Evolutionary conservation across 1,284 basidiomycete species (phyloP).

Genomic region (Sparassis latifolia): DNA sequence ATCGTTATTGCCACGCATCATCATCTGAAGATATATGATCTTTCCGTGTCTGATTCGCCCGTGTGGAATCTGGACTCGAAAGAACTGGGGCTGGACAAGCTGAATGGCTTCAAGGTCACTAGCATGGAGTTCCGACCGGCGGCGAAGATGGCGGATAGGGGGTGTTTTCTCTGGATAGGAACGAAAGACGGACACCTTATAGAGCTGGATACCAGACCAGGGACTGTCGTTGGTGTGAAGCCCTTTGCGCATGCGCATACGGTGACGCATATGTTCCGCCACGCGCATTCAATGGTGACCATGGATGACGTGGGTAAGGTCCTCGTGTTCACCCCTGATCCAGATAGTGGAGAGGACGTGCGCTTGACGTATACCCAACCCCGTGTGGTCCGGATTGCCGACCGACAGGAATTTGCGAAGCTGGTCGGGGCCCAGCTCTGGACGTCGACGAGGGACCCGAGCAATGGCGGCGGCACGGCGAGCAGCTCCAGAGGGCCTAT

Average conservation of each 20-base stretch:
- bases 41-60: constrained; percentile 40
- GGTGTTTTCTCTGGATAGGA: constrained; percentile 72
- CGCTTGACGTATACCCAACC: constrained; percentile 40
- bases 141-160: constrained; percentile 28
- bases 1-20: constrained; percentile 58
- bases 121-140: constrained; percentile 71
- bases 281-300: constrained; percentile 64
- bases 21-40: constrained; percentile 62
- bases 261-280: constrained; percentile 68
- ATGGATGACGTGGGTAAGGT: constrained; percentile 82
- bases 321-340: constrained; percentile 57
- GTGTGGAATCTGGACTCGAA: constrained; percentile 55
- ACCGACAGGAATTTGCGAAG: constrained; percentile 76
- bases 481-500: constrained; percentile 55
- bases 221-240: constrained; percentile 49
- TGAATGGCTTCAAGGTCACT: constrained; percentile 67
- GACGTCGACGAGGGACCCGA: constrained; percentile 61
- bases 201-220: constrained; percentile 70
- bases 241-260: constrained; percentile 57
- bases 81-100: constrained; percentile 44
- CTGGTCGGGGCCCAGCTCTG: constrained; percentile 73
- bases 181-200: constrained; percentile 84
- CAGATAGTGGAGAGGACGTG: constrained; percentile 27
- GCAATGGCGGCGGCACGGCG: constrained; percentile 30
- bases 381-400: constrained; percentile 68